Base-by-base conservation (phyloP, 768 basidiomycete species). In the Cystobasidium ongulense region DNA sequence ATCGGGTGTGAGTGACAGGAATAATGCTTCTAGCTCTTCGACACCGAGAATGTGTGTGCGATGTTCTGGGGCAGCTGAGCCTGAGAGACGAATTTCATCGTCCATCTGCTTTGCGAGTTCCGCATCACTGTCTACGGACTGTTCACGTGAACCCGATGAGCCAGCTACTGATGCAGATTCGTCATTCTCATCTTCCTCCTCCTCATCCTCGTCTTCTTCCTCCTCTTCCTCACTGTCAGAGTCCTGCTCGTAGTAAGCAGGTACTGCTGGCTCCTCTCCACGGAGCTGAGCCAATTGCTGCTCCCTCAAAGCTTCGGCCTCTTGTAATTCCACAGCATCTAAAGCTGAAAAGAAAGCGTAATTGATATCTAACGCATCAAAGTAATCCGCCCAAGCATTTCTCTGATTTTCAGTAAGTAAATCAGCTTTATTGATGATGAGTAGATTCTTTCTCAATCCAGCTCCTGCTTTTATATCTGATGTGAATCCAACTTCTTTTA, bases 351-450 rank as follows among this genome's bases (percentile, higher is more conserved):
- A 95, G 80, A 99, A 95, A 0, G 91, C 92, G 78, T 90, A 96
- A 73, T 84, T 85, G 52, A 94, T 83, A 8, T 85, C 85, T 77
- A 89, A 85, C 13, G 83, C 77, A 72, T 94, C 91, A 77, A 95
- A 93, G 78, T 92, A 90, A 79, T 93, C 89, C 29, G 94, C 95
- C 96, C 96, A 99, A 76, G 84, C 82, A 50, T 84, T 84, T 92
- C 95, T 86, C 82, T 99, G 96, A 61, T 88, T 84, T 1, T 85
- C 83, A 18, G 91, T 95, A 77, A 99, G 81, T 64, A 99, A 82
- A 84, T 99, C 96, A 13, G 94, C 87, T 81, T 99, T 99, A 81
- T 99, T 99, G 80, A 98, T 90, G 72, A 98, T 84, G 29, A 99
- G 81, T 80, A 98, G 81, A 78, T 85, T 90, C 80, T 84, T 86